Percentiles rank a stretch among this genome's conserved stretches.
Conservation (phyloP, 2,329 filamentous ascomycete species). For the Pochonia chlamydosporia region DNA sequence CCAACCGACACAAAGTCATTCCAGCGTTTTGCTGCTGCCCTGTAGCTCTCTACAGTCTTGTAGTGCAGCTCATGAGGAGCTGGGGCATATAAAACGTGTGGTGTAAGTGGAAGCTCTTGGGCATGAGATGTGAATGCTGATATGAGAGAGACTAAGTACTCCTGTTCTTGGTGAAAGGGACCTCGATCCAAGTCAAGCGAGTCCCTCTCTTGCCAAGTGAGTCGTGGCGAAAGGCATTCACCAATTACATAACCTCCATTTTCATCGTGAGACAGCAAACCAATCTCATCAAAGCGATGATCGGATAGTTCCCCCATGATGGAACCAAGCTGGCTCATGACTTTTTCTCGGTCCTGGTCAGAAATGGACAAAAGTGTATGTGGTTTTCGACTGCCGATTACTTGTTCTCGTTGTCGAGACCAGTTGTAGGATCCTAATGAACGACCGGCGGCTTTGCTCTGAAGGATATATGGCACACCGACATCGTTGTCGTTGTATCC, state of each 20-base stretch:
- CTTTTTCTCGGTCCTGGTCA: constrained; percentile 11
- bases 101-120: constrained; percentile 18
- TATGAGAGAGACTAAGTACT: constrained; percentile 19
- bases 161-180: constrained; percentile 17
- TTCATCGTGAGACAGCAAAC: constrained; percentile 15
- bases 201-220: constrained; percentile 18
- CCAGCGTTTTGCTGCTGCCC: constrained; percentile 9
- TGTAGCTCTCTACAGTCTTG: constrained; percentile 12
- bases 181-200: constrained; percentile 18
- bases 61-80: constrained; percentile 19
- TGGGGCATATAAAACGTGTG: constrained; percentile 22
- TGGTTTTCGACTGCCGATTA: constrained; percentile 4
- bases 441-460: constrained; percentile 15
- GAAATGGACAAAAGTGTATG: constrained; percentile 12
- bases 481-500: constrained; percentile 13
- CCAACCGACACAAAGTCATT: constrained; percentile 14
- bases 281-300: constrained; percentile 16
- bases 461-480: constrained; percentile 18
- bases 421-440: constrained; percentile 15
- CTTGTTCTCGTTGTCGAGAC: constrained; percentile 2
- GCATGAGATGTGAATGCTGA: constrained; percentile 17
- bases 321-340: constrained; percentile 15
- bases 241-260: constrained; percentile 12
- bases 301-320: constrained; percentile 12
- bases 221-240: constrained; percentile 16